Evolutionary conservation across 148 eudicot species (phyloP), one percentile per base, ranked within the genome.

Genomic region (Beta vulgaris): DNA sequence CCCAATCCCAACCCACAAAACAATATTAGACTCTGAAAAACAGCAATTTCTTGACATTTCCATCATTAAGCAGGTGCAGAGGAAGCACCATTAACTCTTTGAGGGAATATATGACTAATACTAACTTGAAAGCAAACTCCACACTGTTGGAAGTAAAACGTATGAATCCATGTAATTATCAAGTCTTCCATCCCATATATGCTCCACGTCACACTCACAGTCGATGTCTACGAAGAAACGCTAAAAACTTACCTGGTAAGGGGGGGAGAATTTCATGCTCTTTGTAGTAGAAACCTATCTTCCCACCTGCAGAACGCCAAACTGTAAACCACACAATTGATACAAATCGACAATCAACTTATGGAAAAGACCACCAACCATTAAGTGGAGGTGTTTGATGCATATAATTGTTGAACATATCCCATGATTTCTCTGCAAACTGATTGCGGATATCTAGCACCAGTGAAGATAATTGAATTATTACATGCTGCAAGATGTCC

Each of bases 221-320:
- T n/a, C n/a, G n/a, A n/a, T n/a, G n/a, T n/a, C n/a, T n/a, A n/a
- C n/a, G 15, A 32, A 1, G 36, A 6, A 21, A 59, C 44, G 46
- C 58, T 23, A 59, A 39, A 65, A 69, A 77, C 82, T 43, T 63
- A 91, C 98, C 93, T 23, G 97, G 97, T 39, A 94, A 80, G 42
- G 97, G 91, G 75, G 98, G 98, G 75, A 91, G 91, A 73, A 90
- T 90, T 82, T 94, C 96, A 79, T 88, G 87, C 25, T 94, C 98
- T 83, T 90, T 94, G 88, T 88, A 94, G 75, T 94, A 94, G 81
- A 91, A 94, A 25, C 98, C 98, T 9, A 91, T 61, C 88, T 94
- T 90, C 44, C 98, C 98, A 78, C 86, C 97, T 94, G 72, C 62
- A 74, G 21, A 44, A 46, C 35, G 19, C 28, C 67, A 76, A 62